Base-by-base conservation (phyloP, 2,329 filamentous ascomycete species). In the Cladophialophora psammophila region DNA sequence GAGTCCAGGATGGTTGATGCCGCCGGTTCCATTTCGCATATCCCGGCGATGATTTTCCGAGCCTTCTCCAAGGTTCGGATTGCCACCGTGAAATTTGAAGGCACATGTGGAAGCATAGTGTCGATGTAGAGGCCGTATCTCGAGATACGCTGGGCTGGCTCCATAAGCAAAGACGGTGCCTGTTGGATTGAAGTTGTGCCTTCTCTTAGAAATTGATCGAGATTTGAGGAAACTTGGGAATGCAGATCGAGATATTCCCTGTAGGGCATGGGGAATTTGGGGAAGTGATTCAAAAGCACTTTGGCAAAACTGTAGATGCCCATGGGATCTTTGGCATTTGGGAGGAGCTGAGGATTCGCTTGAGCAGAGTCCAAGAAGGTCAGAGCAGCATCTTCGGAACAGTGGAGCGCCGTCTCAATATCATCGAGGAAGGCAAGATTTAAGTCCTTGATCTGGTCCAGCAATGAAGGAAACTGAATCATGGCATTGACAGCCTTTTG, bases 61-160 rank as follows among this genome's bases (percentile, higher is more conserved):
- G 95, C 94, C 76, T 93, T 94, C 50, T 97, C 86, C 80, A 99
- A 90, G 56, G 95, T 87, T 4, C 71, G 67, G 20, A 71, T 72
- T 10, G 72, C 72, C 3, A 69, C 63, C 7, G 72, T 73, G 36
- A 65, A 71, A 42, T 69, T 70, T 6, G 64, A 42, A 18, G 72
- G 72, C 13, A 73, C 67, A 50, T 72, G 72, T 10, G 72, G 72
- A 38, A 73, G 71, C 75, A 99, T 97, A 75, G 96, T 94, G 80
- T 99, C 95, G 73, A 99, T 98, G 75, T 98, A 90, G 40, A 99
- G 84, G 75, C 93, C 97, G 80, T 99, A 99, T 32, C 95, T 90
- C 32, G 95, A 95, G 60, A 99, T 85, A 60, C 95, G 87, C 78
- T 99, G 95, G 0, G 99, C 94, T 2, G 95, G 95, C 79, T 99